Evolutionary conservation across 805 yeast species (phyloP).

Genomic region (Ogataea zsoltii): DNA sequence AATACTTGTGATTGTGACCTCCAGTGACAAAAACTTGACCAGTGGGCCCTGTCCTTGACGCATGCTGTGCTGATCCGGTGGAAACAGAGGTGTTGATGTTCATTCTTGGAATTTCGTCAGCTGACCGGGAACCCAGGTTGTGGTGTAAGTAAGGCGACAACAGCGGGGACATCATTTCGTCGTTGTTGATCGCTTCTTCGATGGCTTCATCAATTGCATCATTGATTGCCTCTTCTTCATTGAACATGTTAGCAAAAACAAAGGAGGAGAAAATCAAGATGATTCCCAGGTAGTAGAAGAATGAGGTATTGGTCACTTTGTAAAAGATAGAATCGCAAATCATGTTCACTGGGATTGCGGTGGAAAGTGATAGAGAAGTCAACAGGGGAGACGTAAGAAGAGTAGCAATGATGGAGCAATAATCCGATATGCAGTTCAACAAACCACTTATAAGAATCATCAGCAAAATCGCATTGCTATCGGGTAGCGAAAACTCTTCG

Average conservation of each 20-base stretch:
- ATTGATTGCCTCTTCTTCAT: conserved; percentile 46
- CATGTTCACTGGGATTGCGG: conserved; percentile 54
- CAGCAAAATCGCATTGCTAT: conserved; percentile 36
- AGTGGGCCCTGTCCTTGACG: neutral
- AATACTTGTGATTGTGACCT: conserved; percentile 36
- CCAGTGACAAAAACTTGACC: conserved; percentile 35
- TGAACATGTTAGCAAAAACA: conserved; percentile 44
- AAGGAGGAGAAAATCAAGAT: conserved; percentile 47
- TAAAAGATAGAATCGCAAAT: conserved; percentile 45
- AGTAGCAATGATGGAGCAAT: conserved; percentile 50
- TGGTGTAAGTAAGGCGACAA: conserved; percentile 41
- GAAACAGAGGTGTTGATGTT: conserved; percentile 19
- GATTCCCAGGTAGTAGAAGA: conserved; percentile 48
- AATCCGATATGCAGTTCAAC: conserved; percentile 50
- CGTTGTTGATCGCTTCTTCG: conserved; percentile 47
- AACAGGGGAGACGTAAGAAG: conserved; percentile 55
- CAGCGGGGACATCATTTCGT: conserved; percentile 47
- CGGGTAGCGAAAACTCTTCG: conserved; percentile 45
- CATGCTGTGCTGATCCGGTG: neutral
- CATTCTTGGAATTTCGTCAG: conserved; percentile 29
- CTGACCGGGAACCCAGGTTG: conserved; percentile 3
- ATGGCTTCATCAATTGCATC: conserved; percentile 49
- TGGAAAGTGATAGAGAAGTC: conserved; percentile 50
- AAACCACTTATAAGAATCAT: conserved; percentile 43
- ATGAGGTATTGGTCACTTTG: conserved; percentile 32